Evolutionary conservation across 2,329 filamentous ascomycete species (phyloP).

Genomic region (Fusarium pseudonygamai): DNA sequence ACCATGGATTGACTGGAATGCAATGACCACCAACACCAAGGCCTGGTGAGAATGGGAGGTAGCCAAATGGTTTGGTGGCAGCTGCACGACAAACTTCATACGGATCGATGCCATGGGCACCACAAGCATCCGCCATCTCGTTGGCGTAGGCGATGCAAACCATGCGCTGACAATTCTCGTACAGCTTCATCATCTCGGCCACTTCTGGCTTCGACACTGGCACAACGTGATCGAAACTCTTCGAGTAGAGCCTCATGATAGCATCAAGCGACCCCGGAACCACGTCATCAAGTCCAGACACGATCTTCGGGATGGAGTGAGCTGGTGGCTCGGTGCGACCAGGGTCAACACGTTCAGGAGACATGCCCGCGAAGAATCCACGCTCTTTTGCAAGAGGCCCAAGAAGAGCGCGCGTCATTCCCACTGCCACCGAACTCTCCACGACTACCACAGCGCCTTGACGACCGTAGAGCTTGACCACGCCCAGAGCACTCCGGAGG

Average conservation of each 20-base stretch:
- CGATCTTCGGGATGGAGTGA: conserved; percentile 60
- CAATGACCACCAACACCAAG: conserved; percentile 65
- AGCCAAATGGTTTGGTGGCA: conserved; percentile 63
- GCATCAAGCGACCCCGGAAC: conserved; percentile 55
- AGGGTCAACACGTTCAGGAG: conserved; percentile 63
- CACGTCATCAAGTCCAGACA: conserved; percentile 61
- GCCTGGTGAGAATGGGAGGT: conserved; percentile 57
- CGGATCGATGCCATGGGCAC: conserved; percentile 56
- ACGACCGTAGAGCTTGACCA: conserved; percentile 53
- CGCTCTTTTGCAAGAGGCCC: conserved; percentile 54
- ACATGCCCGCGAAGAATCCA: conserved; percentile 60
- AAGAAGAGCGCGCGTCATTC: conserved; percentile 62
- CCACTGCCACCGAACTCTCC: conserved; percentile 64
- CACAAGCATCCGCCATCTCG: conserved; percentile 65
- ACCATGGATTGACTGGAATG: conserved; percentile 65
- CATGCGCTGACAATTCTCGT: conserved; percentile 67
- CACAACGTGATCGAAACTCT: conserved; percentile 59
- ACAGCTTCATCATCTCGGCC: conserved; percentile 67
- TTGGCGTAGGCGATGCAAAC: conserved; percentile 64
- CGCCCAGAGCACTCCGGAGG: conserved; percentile 54
- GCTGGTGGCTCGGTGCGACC: conserved; percentile 54
- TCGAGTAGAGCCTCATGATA: conserved; percentile 56
- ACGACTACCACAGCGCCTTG: conserved; percentile 60
- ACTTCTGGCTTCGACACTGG: conserved; percentile 62
- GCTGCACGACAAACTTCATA: conserved; percentile 62